These are phyloP conservation scores for Pestalotiopsis sp. DNA, from an alignment of 2,329 filamentous ascomycete genomes.

Conservation along the genomic window DNA sequence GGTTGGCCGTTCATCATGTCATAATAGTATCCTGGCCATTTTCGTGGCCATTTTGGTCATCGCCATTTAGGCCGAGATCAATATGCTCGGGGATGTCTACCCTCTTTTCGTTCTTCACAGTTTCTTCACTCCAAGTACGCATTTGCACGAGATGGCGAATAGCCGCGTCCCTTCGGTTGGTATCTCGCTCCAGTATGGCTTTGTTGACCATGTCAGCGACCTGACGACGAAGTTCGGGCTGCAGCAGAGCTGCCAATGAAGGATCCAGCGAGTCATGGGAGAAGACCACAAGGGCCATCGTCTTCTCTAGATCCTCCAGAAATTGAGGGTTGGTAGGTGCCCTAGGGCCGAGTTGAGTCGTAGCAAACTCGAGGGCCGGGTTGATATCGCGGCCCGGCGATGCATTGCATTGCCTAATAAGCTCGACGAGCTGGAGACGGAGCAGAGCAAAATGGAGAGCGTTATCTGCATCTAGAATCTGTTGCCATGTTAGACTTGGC, in stretches of 20 bases:
- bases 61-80: conserved; percentile 40
- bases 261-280: conserved; percentile 78
- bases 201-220: conserved; percentile 92
- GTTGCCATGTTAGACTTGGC: conserved; percentile 21
- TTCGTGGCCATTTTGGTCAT: conserved; percentile 31
- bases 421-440: conserved; percentile 88
- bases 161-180: conserved; percentile 75
- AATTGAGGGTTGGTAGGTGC: conserved; percentile 83
- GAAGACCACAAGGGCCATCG: conserved; percentile 91
- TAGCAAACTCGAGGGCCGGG: conserved; percentile 84
- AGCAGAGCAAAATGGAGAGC: conserved; percentile 87
- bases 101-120: conserved; percentile 47
- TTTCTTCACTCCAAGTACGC: conserved; percentile 81
- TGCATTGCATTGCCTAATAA: conserved; percentile 78
- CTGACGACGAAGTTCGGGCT: conserved; percentile 76
- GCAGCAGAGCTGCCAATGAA: conserved; percentile 74
- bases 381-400: conserved; percentile 71
- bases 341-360: conserved; percentile 81
- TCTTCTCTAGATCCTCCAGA: conserved; percentile 84
- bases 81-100: conserved; percentile 43
- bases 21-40: conserved; percentile 57
- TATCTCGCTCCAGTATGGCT: conserved; percentile 77
- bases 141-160: conserved; percentile 81
- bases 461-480: conserved; percentile 87
- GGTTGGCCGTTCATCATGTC: conserved; percentile 26